phyloP scores from a whole-genome alignment of 345 rosid species.

The Eucalyptus guilfoylei region DNA sequence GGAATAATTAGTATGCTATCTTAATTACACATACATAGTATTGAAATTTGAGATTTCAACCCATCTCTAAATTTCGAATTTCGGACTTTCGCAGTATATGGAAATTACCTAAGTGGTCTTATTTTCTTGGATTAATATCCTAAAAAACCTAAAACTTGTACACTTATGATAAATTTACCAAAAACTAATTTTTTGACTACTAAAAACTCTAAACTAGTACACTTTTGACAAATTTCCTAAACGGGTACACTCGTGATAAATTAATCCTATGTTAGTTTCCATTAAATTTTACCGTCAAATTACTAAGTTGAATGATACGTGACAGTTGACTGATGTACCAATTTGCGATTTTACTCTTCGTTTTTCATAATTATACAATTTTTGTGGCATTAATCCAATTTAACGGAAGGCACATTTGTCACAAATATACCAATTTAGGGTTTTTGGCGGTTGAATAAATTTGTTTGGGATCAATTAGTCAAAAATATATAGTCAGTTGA shows the following conservation, averaged over 20 bases:
- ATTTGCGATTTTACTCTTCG: fast-evolving
- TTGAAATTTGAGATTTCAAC: background rate
- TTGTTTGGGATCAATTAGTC: fast-evolving
- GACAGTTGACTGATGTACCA: fast-evolving
- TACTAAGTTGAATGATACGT: too few relatives aligned
- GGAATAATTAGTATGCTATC: background rate
- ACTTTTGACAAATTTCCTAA: fast-evolving
- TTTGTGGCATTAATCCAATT: too few relatives aligned
- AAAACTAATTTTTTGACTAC: too few relatives aligned
- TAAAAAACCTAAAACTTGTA: fast-evolving
- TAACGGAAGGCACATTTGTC: fast-evolving
- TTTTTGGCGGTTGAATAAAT: too few relatives aligned
- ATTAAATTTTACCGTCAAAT: fast-evolving
- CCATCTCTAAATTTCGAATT: background rate
- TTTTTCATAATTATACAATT: fast-evolving
- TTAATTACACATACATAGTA: background rate
- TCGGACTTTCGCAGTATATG: background rate
- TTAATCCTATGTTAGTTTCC: fast-evolving
- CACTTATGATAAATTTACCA: fast-evolving
- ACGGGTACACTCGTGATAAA: fast-evolving
- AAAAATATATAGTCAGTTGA: fast-evolving
- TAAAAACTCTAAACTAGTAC: fast-evolving
- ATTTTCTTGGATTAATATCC: fast-evolving
- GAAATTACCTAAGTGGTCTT: background rate
- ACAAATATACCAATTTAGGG: fast-evolving